Evolutionary conservation across 1,139 yeast species (phyloP).

Genomic region (Geotrichum citri-aurantii): DNA sequence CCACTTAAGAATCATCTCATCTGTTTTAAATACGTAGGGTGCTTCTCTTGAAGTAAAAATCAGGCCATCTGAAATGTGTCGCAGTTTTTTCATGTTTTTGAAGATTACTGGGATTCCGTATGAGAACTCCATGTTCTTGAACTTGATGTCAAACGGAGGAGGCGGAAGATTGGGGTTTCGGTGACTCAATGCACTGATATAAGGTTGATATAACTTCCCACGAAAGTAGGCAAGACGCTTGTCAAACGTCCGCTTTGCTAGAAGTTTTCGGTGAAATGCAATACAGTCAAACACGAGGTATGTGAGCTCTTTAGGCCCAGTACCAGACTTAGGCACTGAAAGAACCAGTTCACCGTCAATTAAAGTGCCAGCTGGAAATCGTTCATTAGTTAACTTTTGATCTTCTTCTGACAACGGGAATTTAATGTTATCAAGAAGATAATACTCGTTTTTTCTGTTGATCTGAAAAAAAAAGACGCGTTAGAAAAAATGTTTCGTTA

Average conservation of each 20-base stretch:
- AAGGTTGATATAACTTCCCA: slow-evolving; percentile 44
- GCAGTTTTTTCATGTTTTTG: slow-evolving; percentile 40
- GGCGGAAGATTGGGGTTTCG: slow-evolving; percentile 65
- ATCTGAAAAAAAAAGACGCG: slow-evolving; percentile 34
- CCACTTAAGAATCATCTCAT: slow-evolving; percentile 75
- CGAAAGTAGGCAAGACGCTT: slow-evolving; percentile 83
- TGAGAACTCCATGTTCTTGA: slow-evolving; percentile 82
- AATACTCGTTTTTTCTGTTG: slow-evolving; percentile 84
- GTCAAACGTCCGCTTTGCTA: slow-evolving; percentile 64
- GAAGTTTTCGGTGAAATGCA: slow-evolving; percentile 68
- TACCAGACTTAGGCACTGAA: slow-evolving; percentile 42
- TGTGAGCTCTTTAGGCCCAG: slow-evolving; percentile 53
- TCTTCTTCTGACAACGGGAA: slow-evolving; percentile 56
- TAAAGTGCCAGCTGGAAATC: slow-evolving; percentile 78
- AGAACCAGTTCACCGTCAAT: slow-evolving; percentile 87
- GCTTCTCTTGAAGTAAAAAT: slow-evolving; percentile 88
- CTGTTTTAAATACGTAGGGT: slow-evolving; percentile 86
- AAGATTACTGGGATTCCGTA: slow-evolving; percentile 63
- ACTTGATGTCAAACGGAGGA: slow-evolving; percentile 41
- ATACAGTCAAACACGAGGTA: slow-evolving; percentile 89
- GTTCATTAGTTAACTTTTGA: slow-evolving; percentile 26
- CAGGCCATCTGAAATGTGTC: slow-evolving; percentile 90
- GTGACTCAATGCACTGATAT: slow-evolving; percentile 56
- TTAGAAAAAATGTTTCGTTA: not conserved
- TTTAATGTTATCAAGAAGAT: slow-evolving; percentile 73